A percentile compares a stretch with the other conserved stretches of the same genome.
phyloP scores from a whole-genome alignment of 2,329 filamentous ascomycete genomes.

The Lachnum nothofagi region DNA sequence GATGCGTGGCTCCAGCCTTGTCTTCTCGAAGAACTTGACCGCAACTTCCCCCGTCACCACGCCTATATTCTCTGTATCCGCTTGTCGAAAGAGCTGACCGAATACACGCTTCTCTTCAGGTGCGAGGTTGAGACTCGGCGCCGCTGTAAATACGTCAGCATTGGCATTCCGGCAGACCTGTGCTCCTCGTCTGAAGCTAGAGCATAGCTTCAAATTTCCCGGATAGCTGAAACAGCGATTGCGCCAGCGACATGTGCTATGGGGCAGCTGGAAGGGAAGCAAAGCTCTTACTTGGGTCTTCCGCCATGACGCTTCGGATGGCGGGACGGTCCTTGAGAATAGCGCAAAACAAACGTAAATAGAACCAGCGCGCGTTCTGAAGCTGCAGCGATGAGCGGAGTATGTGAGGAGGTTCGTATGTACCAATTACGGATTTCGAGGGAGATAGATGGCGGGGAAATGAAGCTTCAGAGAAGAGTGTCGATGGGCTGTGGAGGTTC shows the following conservation, averaged over 20 bases:
- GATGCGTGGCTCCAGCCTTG: conserved; percentile 75
- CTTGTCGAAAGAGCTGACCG: conserved; percentile 85
- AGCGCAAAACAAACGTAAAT: conserved; percentile 3
- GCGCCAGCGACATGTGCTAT: not conserved
- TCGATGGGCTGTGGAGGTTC: not conserved
- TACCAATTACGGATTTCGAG: conserved; percentile 9
- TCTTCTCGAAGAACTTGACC: conserved; percentile 97
- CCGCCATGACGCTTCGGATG: conserved; percentile 29
- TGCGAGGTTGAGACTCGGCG: conserved; percentile 75
- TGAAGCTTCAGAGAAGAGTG: not conserved
- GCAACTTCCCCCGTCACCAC: conserved; percentile 95
- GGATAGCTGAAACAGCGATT: not conserved
- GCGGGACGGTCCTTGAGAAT: conserved; percentile 8
- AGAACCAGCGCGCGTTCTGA: conserved; percentile 7
- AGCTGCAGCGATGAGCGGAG: conserved; percentile 16
- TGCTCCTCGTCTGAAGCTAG: not conserved
- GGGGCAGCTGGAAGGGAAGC: conserved; percentile 65
- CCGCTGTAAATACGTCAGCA: conserved; percentile 37
- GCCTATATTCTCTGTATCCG: conserved; percentile 84
- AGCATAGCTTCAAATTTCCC: not conserved
- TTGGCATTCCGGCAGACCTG: not conserved
- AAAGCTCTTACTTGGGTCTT: conserved; percentile 33
- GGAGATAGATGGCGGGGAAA: conserved; percentile 7
- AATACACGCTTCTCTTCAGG: conserved; percentile 91
- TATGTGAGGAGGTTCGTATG: conserved; percentile 12